Percentiles rank a stretch among this genome's conserved stretches.
These are phyloP conservation scores for Penicillium ucsense DNA, from an alignment of 495 filamentous ascomycete species.

Conservation along the genomic window DNA sequence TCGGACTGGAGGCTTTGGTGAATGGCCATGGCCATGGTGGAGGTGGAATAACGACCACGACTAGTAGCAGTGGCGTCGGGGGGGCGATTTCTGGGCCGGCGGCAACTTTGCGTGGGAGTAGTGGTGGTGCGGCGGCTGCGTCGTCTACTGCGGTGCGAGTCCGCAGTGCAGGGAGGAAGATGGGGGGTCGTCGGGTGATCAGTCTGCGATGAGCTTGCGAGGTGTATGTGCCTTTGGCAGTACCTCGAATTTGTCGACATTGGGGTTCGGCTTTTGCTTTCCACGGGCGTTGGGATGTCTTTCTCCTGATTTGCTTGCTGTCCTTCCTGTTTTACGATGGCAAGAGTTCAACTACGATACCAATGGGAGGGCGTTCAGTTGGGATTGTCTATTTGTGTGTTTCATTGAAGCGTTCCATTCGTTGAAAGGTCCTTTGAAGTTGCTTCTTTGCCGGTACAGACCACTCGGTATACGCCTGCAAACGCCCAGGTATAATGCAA, in stretches of 20 bases:
- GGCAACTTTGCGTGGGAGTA: constrained; percentile 23
- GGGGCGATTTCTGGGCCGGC: constrained; percentile 45
- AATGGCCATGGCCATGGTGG: constrained; percentile 22
- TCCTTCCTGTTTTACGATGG: background rate
- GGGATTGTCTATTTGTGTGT: background rate
- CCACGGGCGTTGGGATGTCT: background rate
- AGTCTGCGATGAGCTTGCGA: constrained; percentile 23
- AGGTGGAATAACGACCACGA: constrained; percentile 2
- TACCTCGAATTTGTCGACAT: no score
- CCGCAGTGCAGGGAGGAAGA: constrained; percentile 21
- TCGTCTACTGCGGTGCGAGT: constrained; percentile 12
- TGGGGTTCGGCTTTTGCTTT: background rate
- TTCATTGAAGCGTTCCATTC: constrained; percentile 17
- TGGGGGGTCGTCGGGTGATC: constrained; percentile 29
- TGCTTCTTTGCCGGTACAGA: background rate
- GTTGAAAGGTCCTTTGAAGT: constrained; percentile 3
- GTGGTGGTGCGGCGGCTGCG: constrained; percentile 13
- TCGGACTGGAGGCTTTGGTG: constrained; percentile 68
- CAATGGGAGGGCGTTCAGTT: background rate
- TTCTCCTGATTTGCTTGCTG: background rate
- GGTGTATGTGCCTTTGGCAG: no score
- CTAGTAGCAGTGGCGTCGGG: constrained; percentile 4
- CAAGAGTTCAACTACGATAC: constrained; percentile 4
- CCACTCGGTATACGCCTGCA: background rate
- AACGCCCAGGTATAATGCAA: constrained; percentile 17